These are phyloP conservation scores for Solanum hybrid DNA, from an alignment of 305 asterid genomes.

Conservation along the genomic window DNA sequence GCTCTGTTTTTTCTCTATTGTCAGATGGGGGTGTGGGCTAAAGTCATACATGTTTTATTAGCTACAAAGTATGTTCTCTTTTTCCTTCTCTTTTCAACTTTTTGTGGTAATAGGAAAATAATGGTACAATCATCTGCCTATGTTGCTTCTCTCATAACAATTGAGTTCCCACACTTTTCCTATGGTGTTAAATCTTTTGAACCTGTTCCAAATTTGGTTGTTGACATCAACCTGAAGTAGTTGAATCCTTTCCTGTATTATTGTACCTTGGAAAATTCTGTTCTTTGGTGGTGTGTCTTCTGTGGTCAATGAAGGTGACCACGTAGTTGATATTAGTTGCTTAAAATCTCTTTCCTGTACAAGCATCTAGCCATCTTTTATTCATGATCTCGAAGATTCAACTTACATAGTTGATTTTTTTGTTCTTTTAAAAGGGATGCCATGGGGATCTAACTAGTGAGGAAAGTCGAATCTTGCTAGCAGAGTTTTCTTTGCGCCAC, in stretches of 20 bases:
- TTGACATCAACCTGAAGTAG: neutral
- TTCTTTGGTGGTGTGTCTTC: neutral
- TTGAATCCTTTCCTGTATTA: neutral
- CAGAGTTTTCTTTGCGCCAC: conserved; percentile 88
- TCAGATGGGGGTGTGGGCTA: neutral
- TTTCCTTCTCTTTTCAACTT: neutral
- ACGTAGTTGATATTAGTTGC: neutral
- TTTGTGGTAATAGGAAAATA: neutral
- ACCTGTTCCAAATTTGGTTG: neutral
- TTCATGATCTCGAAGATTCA: neutral
- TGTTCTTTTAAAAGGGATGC: conserved; percentile 42
- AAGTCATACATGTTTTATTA: neutral
- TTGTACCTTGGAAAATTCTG: neutral
- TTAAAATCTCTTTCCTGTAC: neutral
- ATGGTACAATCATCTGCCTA: neutral
- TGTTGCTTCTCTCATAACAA: neutral
- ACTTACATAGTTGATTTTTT: neutral
- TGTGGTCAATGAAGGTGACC: neutral
- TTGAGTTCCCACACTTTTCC: neutral
- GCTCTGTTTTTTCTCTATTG: neutral
- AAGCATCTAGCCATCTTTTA: neutral
- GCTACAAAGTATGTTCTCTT: neutral
- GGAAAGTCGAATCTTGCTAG: conserved; percentile 70
- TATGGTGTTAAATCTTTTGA: neutral
- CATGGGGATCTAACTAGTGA: conserved; percentile 72